Evolutionary conservation across 2,329 filamentous ascomycete genomes (phyloP), one percentile per base, ranked within the genome.

Genomic region (Beauveria brongniartii): DNA sequence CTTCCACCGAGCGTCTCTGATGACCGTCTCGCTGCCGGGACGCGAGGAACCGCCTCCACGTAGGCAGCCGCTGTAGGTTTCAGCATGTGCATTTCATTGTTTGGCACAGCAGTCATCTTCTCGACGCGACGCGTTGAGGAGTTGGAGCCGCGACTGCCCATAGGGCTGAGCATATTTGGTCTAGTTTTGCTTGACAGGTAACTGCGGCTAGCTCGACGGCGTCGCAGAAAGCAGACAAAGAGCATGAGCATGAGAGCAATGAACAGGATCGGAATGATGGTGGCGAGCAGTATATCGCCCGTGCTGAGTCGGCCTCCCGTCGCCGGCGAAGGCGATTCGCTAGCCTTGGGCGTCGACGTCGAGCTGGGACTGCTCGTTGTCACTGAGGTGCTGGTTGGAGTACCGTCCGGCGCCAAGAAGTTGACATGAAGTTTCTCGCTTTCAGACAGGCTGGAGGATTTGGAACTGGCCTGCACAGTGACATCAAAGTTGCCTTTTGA

Each of bases 251-350:
- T 62, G 5, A 75, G 63, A 0, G 72, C 64, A 12, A 76, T 60
- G 22, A 72, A 67, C 1, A 79, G 63, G 16, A 80, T 64, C 2
- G 78, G 78, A 3, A 81, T 68, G 3, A 81, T 71, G 3, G 77
- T 74, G 1, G 77, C 78, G 16, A 80, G 65, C 6, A 80, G 67
- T 24, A 80, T 72, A 3, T 72, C 68, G 24, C 67, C 67, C 3
- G 68, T 75, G 24, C 65, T 70, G 7, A 73, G 51, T 28, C 67
- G 70, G 10, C 64, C 63, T n/a, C 60, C 43, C 43, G 63, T 55
- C 14, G 63, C 55, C 1, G 66, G 64, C 5, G 61, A 48, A 14
- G 64, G 53, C 24, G 67, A 53, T 6, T 68, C 64, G 10, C 68
- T 64, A 12, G 69, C 63, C 5, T 67, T 67, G 12, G 61, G 59